Evolutionary conservation across 306 rosid species (phyloP), one percentile per base, ranked within the genome.

Genomic region (Prunus padus): DNA sequence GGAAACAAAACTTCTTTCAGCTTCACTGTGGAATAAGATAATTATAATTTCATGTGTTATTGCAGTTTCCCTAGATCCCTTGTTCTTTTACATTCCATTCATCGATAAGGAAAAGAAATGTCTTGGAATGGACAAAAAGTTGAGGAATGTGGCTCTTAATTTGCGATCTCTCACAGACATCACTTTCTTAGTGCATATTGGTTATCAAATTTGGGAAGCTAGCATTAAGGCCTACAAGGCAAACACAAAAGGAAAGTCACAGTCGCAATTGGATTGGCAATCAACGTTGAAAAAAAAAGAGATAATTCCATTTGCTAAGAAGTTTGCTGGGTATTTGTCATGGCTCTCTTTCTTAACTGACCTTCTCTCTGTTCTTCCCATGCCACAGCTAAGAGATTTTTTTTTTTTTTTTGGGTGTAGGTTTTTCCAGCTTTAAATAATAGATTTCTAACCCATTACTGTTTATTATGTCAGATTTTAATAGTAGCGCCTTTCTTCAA

Each of bases 281-380:
- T n/a, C n/a, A n/a, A n/a, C n/a, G n/a, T n/a, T n/a, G n/a, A n/a
- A n/a, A n/a, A n/a, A n/a, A n/a, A n/a, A n/a, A n/a, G n/a, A n/a
- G n/a, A n/a, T n/a, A n/a, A n/a, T n/a, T n/a, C n/a, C n/a, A n/a
- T n/a, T n/a, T n/a, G n/a, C n/a, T n/a, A n/a, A n/a, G n/a, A n/a
- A n/a, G n/a, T n/a, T n/a, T n/a, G n/a, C n/a, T n/a, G n/a, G n/a
- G n/a, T n/a, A n/a, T n/a, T n/a, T n/a, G n/a, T n/a, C n/a, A n/a
- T n/a, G n/a, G n/a, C n/a, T n/a, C n/a, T n/a, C 46, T 33, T 42
- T 82, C 26, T 28, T 51, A 4, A 44, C 73, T 20, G 85, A 82
- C 54, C n/a, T 82, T 54, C 75, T 77, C 8, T 76, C 85, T 12
- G 49, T 82, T 69, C 85, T 82, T 44, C 85, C 85, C 11, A 57